Evolutionary conservation across 768 basidiomycete genomes (phyloP).

Genomic region (Agaricus sinodeliciosus): DNA sequence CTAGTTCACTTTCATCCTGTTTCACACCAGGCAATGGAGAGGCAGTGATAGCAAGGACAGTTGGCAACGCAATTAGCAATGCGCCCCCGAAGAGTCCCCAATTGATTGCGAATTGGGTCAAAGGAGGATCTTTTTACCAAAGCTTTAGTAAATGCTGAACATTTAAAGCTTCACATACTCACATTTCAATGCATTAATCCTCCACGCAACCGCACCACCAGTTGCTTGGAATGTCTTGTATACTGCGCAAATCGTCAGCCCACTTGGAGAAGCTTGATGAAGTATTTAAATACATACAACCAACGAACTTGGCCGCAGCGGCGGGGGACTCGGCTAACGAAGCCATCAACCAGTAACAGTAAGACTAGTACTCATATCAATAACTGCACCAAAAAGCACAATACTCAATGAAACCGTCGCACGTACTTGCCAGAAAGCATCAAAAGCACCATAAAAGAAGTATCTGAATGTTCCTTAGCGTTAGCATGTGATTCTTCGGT

Average conservation of each 20-base stretch:
- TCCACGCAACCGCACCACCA: conserved; percentile 24
- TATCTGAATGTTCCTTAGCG: conserved; percentile 13
- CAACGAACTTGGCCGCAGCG: conserved; percentile 22
- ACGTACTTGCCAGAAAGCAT: conserved; percentile 23
- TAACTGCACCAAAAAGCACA: not conserved
- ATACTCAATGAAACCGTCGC: not conserved
- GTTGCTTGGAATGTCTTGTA: conserved; percentile 24
- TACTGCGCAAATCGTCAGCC: conserved; percentile 12
- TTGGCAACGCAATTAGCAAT: conserved; percentile 19
- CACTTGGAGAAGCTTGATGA: not conserved
- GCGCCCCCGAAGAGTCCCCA: conserved; percentile 21
- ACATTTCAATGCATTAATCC: conserved; percentile 24
- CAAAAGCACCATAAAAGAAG: conserved; percentile 24
- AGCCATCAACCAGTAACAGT: conserved; percentile 25
- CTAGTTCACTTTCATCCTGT: not conserved
- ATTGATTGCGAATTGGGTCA: conserved; percentile 21
- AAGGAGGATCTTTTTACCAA: conserved; percentile 14
- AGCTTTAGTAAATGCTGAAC: not conserved
- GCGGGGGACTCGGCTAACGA: conserved; percentile 20
- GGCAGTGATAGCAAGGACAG: conserved; percentile 20
- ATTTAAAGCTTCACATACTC: not conserved
- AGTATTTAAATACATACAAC: conserved; percentile 13
- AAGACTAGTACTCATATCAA: conserved; percentile 14
- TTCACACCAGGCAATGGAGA: conserved; percentile 14
- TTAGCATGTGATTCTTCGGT: not conserved